phyloP scores from a whole-genome alignment of 2,329 filamentous ascomycete genomes.

The Cercospora canescens region DNA sequence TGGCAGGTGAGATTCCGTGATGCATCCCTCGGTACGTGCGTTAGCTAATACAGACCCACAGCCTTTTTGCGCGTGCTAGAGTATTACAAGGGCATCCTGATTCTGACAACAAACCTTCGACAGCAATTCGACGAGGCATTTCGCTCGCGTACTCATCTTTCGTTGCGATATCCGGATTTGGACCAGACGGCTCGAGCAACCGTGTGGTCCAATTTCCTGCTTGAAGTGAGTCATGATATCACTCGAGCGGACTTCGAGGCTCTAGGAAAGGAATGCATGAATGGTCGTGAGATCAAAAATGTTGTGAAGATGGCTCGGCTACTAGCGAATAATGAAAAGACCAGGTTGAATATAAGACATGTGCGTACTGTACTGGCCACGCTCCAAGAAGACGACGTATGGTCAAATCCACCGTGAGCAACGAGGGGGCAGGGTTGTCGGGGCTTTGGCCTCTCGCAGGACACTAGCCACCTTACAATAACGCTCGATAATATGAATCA shows the following conservation, averaged over 20 bases:
- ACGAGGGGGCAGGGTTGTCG: no score
- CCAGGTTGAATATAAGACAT: no score
- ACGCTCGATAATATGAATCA: no score
- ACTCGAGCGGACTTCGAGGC: conserved; percentile 66
- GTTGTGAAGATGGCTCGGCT: conserved; percentile 80
- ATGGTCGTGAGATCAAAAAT: conserved; percentile 82
- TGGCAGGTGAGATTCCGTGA: no score
- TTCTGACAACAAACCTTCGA: conserved; percentile 86
- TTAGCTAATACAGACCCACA: no score
- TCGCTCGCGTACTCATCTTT: conserved; percentile 83
- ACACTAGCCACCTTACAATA: no score
- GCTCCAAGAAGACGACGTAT: no score
- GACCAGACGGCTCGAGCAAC: conserved; percentile 70
- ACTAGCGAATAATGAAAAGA: conserved; percentile 73
- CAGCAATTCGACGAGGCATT: conserved; percentile 90
- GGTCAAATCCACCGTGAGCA: no score
- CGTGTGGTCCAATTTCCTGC: conserved; percentile 86
- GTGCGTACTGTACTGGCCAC: no score
- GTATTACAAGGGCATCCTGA: conserved; percentile 89
- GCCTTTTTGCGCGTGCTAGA: conserved; percentile 85
- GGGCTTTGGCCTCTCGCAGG: no score
- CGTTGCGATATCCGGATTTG: conserved; percentile 76
- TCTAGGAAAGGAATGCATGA: conserved; percentile 68
- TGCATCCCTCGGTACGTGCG: no score
- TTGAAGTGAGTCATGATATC: no score